Base-by-base conservation (phyloP, 116 monocot genomes). In the Cymodocea nodosa region DNA sequence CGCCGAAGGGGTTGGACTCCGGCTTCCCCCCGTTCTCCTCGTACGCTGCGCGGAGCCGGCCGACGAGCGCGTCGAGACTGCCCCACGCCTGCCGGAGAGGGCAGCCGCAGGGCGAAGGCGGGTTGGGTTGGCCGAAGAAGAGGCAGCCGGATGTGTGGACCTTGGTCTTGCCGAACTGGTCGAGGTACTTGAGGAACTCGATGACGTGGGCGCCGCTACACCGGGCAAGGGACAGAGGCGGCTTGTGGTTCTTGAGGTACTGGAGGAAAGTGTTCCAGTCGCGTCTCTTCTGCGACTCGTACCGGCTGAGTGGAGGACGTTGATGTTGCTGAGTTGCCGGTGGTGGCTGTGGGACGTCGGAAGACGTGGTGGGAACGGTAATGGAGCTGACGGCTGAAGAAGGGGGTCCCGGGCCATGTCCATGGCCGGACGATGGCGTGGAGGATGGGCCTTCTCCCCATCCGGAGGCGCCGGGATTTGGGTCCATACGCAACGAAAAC, bases 241-340 rank as follows among this genome's bases (percentile, higher is more conserved):
- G 80, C 55, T 66, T 76, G 68, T 80, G 80, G 80, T 76, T 80
- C 64, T 58, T 68, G 15, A 80, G 80, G 68, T 80, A 76, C 68
- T 80, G 76, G 18, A 64, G 72, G 72, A 76, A 80, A 1, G 76
- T 80, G 74, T 75, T 80, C 80, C 80, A 80, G 63, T 80, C 80
- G 19, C 80, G 51, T 36, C 75, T 51, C 78, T 87, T 87, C 70
- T 87, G 87, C 54, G 83, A 80, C 76, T 87, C 87, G 83, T 87
- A 87, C 51, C 87, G 65, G 70, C 83, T 83, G 17, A 67, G 78
- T 36, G 71, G 63, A 40, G 5, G 53, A 6, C 23, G 52, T 16
- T 64, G 22, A 15, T 9, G 48, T 25, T 22, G 59, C 44, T 75
- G 81, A 35, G 82, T 35, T 15, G 37, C 34, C 4, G 35, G 61